Conservation (phyloP, 129 eudicot species). For the Mikania micrantha region DNA sequence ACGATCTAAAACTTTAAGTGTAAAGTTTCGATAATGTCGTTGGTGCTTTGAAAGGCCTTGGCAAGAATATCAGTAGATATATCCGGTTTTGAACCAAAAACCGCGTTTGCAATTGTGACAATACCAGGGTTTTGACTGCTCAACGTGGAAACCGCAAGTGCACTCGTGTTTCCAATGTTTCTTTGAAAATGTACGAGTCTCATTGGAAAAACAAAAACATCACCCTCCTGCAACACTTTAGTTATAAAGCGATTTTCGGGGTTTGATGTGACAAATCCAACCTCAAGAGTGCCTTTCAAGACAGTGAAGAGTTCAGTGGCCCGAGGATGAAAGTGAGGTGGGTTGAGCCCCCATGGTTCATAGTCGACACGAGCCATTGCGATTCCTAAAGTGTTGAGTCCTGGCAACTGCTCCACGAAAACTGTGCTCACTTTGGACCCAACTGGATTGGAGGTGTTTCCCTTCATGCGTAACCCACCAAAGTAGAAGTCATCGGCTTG, state of each 20-base stretch:
- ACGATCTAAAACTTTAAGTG: slow-evolving; percentile 16
- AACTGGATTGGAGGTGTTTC: slow-evolving; percentile 22
- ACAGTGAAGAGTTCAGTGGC: slow-evolving; percentile 30
- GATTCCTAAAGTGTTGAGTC: slow-evolving; percentile 37
- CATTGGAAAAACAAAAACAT: slow-evolving; percentile 31
- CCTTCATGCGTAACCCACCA: slow-evolving; percentile 27
- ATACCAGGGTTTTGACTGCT: slow-evolving; percentile 33
- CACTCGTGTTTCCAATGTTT: slow-evolving; percentile 27
- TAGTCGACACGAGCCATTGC: slow-evolving; percentile 29
- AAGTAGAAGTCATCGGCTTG: slow-evolving; percentile 24
- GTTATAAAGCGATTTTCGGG: slow-evolving; percentile 23
- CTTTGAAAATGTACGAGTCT: slow-evolving; percentile 29
- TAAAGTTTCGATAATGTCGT: not conserved
- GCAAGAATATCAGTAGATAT: slow-evolving; percentile 27
- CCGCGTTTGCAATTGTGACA: slow-evolving; percentile 15
- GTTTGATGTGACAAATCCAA: slow-evolving; percentile 34
- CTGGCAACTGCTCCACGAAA: slow-evolving; percentile 23
- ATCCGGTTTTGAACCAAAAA: slow-evolving; percentile 32
- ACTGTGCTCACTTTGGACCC: slow-evolving; percentile 21
- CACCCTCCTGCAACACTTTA: slow-evolving; percentile 18
- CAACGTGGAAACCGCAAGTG: slow-evolving; percentile 15
- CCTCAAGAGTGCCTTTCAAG: slow-evolving; percentile 31
- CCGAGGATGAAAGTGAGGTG: slow-evolving; percentile 36
- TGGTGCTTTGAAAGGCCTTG: slow-evolving; percentile 19
- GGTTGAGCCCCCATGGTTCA: slow-evolving; percentile 31